A percentile compares a stretch with the other conserved stretches of the same genome.
These are phyloP conservation scores for Malassezia arunalokei DNA, from an alignment of 1,284 basidiomycete species.

Conservation along the genomic window DNA sequence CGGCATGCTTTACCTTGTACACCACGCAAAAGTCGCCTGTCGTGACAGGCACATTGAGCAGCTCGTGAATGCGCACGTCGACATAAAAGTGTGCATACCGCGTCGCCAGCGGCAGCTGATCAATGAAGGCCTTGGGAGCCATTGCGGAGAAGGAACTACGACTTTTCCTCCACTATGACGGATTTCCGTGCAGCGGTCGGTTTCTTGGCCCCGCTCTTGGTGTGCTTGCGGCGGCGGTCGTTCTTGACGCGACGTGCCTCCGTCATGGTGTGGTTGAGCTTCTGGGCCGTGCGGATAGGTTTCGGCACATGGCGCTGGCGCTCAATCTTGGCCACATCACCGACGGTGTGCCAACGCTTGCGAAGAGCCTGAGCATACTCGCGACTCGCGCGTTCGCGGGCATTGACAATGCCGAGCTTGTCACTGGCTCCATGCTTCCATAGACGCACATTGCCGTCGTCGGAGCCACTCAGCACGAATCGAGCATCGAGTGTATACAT, in stretches of 20 bases:
- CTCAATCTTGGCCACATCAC: conserved; percentile 67
- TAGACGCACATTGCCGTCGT: conserved; percentile 89
- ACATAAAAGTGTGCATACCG: conserved; percentile 56
- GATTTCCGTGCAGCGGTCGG: conserved; percentile 77
- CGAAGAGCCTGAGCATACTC: conserved; percentile 84
- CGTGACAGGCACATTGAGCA: conserved; percentile 63
- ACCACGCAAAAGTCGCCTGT: conserved; percentile 60
- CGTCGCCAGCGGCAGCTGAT: conserved; percentile 49
- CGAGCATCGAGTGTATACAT: conserved; percentile 75
- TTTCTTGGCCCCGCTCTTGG: conserved; percentile 68
- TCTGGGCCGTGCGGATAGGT: conserved; percentile 71
- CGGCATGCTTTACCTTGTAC: conserved; percentile 57
- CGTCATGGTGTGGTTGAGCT: conserved; percentile 85
- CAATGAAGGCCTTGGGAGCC: conserved; percentile 24
- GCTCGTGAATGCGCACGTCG: conserved; percentile 58
- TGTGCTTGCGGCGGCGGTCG: conserved; percentile 61
- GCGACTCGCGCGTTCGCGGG: conserved; percentile 78
- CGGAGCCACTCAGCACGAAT: conserved; percentile 84
- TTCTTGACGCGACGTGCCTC: conserved; percentile 82
- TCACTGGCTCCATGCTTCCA: conserved; percentile 93
- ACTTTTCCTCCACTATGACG: conserved; percentile 27
- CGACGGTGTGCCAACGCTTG: conserved; percentile 64
- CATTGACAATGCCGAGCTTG: conserved; percentile 78
- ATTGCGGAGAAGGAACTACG: not conserved
- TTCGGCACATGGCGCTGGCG: conserved; percentile 77